These are phyloP conservation scores for Candida rishiriensis DNA, from an alignment of 805 yeast genomes.

Conservation along the genomic window DNA sequence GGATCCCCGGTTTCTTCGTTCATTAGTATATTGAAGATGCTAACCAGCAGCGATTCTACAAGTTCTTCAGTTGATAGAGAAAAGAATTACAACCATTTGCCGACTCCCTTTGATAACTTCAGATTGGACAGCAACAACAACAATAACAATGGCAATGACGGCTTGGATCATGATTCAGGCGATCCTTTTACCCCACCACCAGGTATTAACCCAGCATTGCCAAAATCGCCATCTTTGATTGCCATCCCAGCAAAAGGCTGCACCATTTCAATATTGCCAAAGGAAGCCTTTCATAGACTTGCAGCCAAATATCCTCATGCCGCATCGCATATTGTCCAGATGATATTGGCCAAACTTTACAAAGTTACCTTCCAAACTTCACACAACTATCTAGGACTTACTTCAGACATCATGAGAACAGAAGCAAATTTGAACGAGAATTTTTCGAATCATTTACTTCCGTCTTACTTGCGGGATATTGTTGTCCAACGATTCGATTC, in stretches of 20 bases:
- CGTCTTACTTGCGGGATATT: constrained; percentile 56
- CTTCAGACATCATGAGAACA: constrained; percentile 73
- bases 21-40: constrained; percentile 71
- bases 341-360: constrained; percentile 80
- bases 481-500: constrained; percentile 8
- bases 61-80: neutral
- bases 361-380: constrained; percentile 91
- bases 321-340: constrained; percentile 90
- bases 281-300: constrained; percentile 70
- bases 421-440: constrained; percentile 61
- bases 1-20: constrained; percentile 86
- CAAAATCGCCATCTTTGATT: constrained; percentile 35
- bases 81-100: constrained; percentile 2
- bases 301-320: constrained; percentile 78
- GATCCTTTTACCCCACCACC: neutral
- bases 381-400: constrained; percentile 79
- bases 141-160: neutral
- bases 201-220: neutral
- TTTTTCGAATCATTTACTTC: constrained; percentile 43
- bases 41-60: constrained; percentile 28
- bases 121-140: constrained; percentile 12
- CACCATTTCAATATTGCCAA: constrained; percentile 90
- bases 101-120: constrained; percentile 13
- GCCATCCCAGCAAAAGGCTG: constrained; percentile 74
- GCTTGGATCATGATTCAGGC: constrained; percentile 7